phyloP scores from a whole-genome alignment of 2,329 filamentous ascomycete genomes.

The Meredithiella fracta region DNA sequence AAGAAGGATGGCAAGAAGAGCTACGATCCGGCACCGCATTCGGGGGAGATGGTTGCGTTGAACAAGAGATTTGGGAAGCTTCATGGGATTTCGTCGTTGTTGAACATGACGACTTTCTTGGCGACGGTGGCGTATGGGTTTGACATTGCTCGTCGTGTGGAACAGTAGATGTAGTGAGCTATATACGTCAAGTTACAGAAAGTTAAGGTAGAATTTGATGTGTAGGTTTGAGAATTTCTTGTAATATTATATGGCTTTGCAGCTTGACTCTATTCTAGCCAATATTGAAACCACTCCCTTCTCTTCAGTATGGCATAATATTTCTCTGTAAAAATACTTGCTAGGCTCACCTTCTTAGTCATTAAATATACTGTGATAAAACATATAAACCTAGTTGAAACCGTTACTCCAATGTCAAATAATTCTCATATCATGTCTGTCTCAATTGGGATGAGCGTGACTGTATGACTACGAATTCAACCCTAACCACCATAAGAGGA shows the following conservation, averaged over 20 bases:
- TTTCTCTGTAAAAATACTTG: background rate
- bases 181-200: background rate
- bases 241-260: background rate
- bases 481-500: too few species aligned
- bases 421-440: too few species aligned
- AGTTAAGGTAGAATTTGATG: too few species aligned
- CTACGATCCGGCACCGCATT: conserved; percentile 64
- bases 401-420: too few species aligned
- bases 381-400: too few species aligned
- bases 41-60: conserved; percentile 62
- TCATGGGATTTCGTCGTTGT: conserved; percentile 64
- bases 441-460: too few species aligned
- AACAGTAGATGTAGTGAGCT: conserved; percentile 20
- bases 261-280: background rate
- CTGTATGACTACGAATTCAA: too few species aligned
- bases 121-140: conserved; percentile 64
- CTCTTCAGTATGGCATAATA: background rate
- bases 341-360: background rate
- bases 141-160: conserved; percentile 48
- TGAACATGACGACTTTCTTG: conserved; percentile 58
- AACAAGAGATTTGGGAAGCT: conserved; percentile 65
- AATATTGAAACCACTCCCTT: background rate
- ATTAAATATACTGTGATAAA: too few species aligned
- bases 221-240: too few species aligned
- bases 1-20: conserved; percentile 79